Base-by-base conservation (phyloP, 768 basidiomycete species). In the Mycena galopus region DNA sequence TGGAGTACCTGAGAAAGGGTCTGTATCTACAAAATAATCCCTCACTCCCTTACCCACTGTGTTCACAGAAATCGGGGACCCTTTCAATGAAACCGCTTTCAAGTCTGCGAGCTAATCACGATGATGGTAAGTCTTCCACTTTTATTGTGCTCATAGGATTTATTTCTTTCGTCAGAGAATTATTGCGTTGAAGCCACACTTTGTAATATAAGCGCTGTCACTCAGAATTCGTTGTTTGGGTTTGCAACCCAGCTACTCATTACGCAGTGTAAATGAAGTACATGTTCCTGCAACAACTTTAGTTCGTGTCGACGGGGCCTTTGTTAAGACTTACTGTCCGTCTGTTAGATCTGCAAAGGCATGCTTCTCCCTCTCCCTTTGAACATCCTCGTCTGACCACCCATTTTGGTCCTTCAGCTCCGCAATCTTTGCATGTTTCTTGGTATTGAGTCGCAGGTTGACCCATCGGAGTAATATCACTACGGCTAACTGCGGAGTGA, bases 311-410 rank as follows among this genome's bases (percentile, higher is more conserved):
- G 57, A 37, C 56, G 50, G 47, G 30, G 29, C 19, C 39, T 35
- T 21, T 32, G 35, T 29, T 5, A n/a, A n/a, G 32, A 39, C 29
- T 57, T 78, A 91, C 89, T 90, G 87, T 76, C 87, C 88, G 79
- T 92, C 91, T 4, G 91, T 91, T 65, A 91, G 74, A 77, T 92
- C 91, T 29, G 87, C 82, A 78, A 92, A 92, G 23, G 90, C 91
- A 64, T 90, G 86, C 59, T 86, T 84, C 69, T 91, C 89, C 23
- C 89, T 84, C 77, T 92, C 89, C 62, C 84, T 83, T 75, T 87
- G 86, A 21, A 92, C 80, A 65, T 92, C 90, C 8, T 78, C 86
- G 53, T 90, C 87, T 0, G 87, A 84, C 91, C 92, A 92, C 5
- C 88, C 88, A n/a, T 79, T 79, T 16, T 82, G 79, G 4, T 79